Evolutionary conservation across 352 stramenopile genomes (phyloP), one percentile per base, ranked within the genome.

Genomic region (Globisporangium takayamanum): DNA sequence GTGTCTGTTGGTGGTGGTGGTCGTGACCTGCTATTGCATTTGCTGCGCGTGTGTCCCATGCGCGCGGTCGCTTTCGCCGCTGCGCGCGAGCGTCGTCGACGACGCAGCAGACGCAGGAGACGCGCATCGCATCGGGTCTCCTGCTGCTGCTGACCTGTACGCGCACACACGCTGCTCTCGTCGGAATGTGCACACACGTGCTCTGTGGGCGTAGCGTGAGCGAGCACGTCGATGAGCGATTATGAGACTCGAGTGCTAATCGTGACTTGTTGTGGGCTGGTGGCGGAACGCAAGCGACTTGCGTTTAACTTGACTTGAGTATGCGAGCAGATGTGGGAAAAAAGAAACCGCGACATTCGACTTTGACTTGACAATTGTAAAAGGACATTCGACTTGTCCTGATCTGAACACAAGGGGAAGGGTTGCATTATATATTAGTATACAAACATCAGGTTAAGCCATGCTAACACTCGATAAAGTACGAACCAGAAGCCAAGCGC

Each of bases 71-170:
- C 53, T 59, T 59, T 51, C 53, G 48, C 53, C 41, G 39, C 26
- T 14, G 37, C 22, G 18, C 52, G 25, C 25, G 53, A n/a, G 26
- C 25, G 25, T 39, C n/a, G 14, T 18, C 39, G 20, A 42, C 25
- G 14, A 20, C 16, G 14, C 16, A 36, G 10, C 1, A 56, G 37
- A 45, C 57, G 50, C 48, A 15, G 22, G 26, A 51, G 49, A 18
- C 25, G 36, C 49, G 49, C 50, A 62, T 62, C 46, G 51, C 55
- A 60, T 60, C 41, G 41, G 16, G 41, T 46, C 46, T 15, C 20
- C 48, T 53, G 25, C n/a, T 33, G 22, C 22, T 25, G 20, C 22
- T 50, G 46, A 50, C 53, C 52, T 56, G 37, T 56, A 22, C 14
- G 14, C 15, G 25, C 25, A 4, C 22, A 18, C 37, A 18, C 44